Evolutionary conservation across 192 early-diverging fungal genomes (phyloP), one percentile per base, ranked within the genome.

Genomic region (Gaertneriomyces semiglobifer): DNA sequence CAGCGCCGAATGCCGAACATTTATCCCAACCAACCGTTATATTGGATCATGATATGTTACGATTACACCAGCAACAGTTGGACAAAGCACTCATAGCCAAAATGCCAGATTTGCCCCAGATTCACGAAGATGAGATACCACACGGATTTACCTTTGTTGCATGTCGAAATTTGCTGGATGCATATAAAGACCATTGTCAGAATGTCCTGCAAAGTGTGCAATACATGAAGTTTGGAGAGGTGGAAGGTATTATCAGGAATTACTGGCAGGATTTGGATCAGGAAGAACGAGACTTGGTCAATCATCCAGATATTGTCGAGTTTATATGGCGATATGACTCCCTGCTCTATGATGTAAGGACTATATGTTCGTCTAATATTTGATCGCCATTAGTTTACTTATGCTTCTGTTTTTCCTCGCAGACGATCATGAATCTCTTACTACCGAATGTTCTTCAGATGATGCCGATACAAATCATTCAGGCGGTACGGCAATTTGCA

Each of bases 291-390:
- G 64, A 58, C 0, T 38, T 81, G 33, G 58, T 68, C 10, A 62
- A 62, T 0, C 47, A 43, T 5, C 60, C 67, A 14, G 78, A 79
- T 8, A 63, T 81, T 18, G 57, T 65, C 2, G 81, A 83, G 8
- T 57, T 69, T 25, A 64, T 83, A 19, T 83, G 81, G 79, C 65
- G 79, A 56, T 80, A 74, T 69, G 81, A 83, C 57, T 71, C 76
- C 18, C 42, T 69, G 12, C 61, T 83, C n/a, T 83, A 81, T 60
- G 81, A 83, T 62, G 76, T 77, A 74, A 62, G 66, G 55, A 7
- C 25, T 33, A 33, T 33, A 0, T 33, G 25, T 33, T 33, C 1
- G 25, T 33, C 19, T 33, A 57, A 57, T 16, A 57, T 57, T n/a
- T 57, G 55, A 1, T n/a, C 14, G 0, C 14, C 11, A 12, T 33